Evolutionary conservation across 2,329 filamentous ascomycete genomes (phyloP).

Genomic region (Monilinia laxa): DNA sequence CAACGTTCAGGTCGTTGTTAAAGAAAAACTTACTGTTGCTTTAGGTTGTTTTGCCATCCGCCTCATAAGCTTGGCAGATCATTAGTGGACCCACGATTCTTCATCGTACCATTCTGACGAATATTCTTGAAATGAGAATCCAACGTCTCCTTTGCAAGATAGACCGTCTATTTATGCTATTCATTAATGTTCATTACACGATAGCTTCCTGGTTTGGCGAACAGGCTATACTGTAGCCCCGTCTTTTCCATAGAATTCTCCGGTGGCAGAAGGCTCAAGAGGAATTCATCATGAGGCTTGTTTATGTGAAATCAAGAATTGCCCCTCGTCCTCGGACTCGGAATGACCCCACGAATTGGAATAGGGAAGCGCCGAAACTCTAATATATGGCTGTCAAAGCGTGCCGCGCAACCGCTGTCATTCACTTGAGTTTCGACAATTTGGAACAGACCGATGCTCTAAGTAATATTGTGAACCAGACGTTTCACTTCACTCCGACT

Average conservation of each 20-base stretch:
- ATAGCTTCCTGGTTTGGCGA: neutral
- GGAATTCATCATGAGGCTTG: neutral
- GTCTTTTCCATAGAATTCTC: neutral
- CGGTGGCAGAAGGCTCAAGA: neutral
- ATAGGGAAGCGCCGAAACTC: slow-evolving; percentile 1
- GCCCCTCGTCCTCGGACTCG: neutral
- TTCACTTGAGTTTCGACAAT: neutral
- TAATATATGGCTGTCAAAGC: slow-evolving; percentile 5
- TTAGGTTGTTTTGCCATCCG: neutral
- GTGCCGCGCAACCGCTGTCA: slow-evolving; percentile 15
- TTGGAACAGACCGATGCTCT: neutral
- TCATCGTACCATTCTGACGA: neutral
- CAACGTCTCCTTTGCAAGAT: neutral
- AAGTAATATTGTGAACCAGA: neutral
- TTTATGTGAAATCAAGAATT: neutral
- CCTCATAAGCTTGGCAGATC: neutral
- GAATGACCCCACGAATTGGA: neutral
- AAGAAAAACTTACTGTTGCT: neutral
- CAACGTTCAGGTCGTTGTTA: neutral
- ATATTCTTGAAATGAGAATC: neutral
- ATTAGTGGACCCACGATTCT: neutral
- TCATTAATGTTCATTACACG: neutral
- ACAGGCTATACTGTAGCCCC: neutral
- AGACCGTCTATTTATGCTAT: neutral
- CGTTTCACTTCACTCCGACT: neutral